Percentiles rank a stretch among this genome's conserved stretches.
Evolutionary conservation across 1,139 yeast genomes (phyloP).

Genomic region (Blastobotrys aristatus): DNA sequence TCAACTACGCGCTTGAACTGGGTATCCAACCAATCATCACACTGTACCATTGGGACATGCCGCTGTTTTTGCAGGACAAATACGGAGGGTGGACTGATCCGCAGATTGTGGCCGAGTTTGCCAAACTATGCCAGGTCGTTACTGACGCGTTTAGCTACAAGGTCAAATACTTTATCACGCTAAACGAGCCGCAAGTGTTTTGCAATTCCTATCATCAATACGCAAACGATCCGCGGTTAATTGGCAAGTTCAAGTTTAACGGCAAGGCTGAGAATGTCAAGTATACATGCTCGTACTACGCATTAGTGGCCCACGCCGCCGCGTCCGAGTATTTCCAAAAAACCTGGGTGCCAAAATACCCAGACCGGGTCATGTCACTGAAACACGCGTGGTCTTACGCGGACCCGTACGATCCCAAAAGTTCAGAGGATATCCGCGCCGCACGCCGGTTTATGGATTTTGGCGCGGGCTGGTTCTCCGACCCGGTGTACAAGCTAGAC

Average conservation of each 20-base stretch:
- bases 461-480: conserved; percentile 31
- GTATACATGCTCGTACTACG: conserved; percentile 29
- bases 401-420: conserved; percentile 14
- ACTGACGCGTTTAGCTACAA: conserved; percentile 36
- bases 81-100: conserved; percentile 34
- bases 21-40: conserved; percentile 34
- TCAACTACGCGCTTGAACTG: conserved; percentile 29
- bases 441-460: conserved; percentile 33
- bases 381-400: conserved; percentile 25
- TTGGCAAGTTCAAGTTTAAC: neutral
- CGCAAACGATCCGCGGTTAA: neutral
- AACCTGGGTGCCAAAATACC: conserved; percentile 23
- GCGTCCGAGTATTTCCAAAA: conserved; percentile 33
- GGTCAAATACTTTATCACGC: conserved; percentile 34
- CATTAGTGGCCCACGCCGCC: conserved; percentile 32
- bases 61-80: conserved; percentile 27
- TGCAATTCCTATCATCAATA: conserved; percentile 6
- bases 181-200: conserved; percentile 33
- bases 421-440: conserved; percentile 24
- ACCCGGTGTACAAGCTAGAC: conserved; percentile 30
- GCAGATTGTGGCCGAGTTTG: conserved; percentile 35
- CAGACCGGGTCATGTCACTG: conserved; percentile 26
- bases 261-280: conserved; percentile 5
- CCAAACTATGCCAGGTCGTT: conserved; percentile 34
- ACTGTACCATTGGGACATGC: conserved; percentile 34